Conservation (phyloP, 139 green algal species). For the Tetradesmus obliquus region DNA sequence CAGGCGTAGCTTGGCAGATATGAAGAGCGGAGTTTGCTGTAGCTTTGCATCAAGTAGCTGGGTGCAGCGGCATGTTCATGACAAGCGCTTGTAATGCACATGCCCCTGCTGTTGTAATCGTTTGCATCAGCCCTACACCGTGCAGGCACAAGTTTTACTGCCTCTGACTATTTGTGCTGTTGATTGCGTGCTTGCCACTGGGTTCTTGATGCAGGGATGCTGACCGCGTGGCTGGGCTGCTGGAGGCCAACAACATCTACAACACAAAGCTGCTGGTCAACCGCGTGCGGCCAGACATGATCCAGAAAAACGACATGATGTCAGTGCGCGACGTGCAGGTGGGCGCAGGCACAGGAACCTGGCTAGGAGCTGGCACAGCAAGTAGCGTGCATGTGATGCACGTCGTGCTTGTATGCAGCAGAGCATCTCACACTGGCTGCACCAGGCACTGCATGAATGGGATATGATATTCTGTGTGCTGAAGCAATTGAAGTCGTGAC, state of each 20-base stretch:
- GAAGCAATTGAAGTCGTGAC: neutral
- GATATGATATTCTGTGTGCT: too few species aligned
- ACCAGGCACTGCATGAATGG: neutral
- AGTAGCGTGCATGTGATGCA: neutral
- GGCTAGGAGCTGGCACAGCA: neutral
- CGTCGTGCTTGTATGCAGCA: too few species aligned
- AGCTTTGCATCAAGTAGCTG: neutral
- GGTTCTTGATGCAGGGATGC: slow-evolving; percentile 61
- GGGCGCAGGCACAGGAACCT: neutral
- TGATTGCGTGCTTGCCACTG: neutral
- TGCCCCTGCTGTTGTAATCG: too few species aligned
- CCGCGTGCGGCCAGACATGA: slow-evolving; percentile 90
- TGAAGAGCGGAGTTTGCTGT: neutral
- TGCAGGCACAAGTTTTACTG: neutral
- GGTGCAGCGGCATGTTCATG: neutral
- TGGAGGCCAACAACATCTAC: slow-evolving; percentile 91
- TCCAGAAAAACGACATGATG: slow-evolving; percentile 96
- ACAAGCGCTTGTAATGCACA: too few species aligned
- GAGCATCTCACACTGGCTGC: too few species aligned
- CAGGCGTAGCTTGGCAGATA: neutral
- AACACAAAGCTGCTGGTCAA: slow-evolving; percentile 94
- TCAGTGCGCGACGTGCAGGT: slow-evolving; percentile 86
- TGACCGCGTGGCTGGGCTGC: slow-evolving; percentile 88
- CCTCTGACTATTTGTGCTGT: neutral
- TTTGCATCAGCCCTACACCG: too few species aligned